Percentiles rank a stretch among this genome's conserved stretches.
Conservation (phyloP, 306 rosid genomes). For the Rosa rugosa region DNA sequence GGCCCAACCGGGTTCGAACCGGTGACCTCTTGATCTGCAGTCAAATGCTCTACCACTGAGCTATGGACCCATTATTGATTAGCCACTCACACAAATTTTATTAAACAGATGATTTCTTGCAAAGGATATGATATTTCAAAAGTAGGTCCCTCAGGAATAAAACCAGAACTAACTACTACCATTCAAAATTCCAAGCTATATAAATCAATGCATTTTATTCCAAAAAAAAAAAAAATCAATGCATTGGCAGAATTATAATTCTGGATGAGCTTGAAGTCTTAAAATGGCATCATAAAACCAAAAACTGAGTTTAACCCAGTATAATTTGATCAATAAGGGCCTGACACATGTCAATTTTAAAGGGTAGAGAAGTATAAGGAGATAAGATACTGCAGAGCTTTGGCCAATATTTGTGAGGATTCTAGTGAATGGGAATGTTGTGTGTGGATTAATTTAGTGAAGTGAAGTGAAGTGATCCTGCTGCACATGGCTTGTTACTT, state of each 20-base stretch:
- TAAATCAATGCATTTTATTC: neutral
- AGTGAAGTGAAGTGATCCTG: neutral
- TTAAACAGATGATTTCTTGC: too few relatives aligned
- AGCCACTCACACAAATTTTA: rapidly evolving
- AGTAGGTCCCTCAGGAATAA: neutral
- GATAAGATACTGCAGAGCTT: slow-evolving; percentile 33
- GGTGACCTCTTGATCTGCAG: slow-evolving; percentile 46
- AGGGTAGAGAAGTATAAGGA: slow-evolving; percentile 15
- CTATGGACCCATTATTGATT: slow-evolving; percentile 27
- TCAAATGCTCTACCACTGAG: slow-evolving; percentile 49
- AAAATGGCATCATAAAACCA: neutral
- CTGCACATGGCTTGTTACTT: slow-evolving; percentile 53
- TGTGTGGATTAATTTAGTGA: slow-evolving; percentile 14
- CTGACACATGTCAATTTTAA: slow-evolving; percentile 19
- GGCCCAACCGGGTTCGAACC: slow-evolving; percentile 52
- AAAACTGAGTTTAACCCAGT: neutral
- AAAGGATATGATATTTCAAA: too few relatives aligned
- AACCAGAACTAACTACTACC: neutral
- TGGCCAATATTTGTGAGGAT: slow-evolving; percentile 13
- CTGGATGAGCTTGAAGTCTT: neutral
- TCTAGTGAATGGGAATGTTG: neutral
- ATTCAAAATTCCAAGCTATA: neutral
- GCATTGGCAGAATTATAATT: neutral
- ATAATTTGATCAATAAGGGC: neutral
- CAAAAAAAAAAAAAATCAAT: too few relatives aligned